phyloP scores from a whole-genome alignment of 805 yeast genomes.

The Cyberlindnera amylophila region DNA sequence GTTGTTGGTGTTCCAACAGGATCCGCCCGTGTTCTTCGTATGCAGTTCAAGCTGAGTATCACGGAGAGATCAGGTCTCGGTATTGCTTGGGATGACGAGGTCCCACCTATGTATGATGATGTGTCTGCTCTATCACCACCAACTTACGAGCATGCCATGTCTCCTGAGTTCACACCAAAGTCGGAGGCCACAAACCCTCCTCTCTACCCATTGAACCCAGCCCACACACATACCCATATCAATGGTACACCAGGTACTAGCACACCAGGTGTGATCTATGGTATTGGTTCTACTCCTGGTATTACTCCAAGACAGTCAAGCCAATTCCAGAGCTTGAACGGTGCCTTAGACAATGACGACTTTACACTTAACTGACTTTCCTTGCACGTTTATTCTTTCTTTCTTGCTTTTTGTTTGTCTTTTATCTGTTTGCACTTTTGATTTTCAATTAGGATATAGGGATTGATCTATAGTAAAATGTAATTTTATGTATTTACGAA shows the following conservation, averaged over 20 bases:
- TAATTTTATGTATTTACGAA: too few relatives aligned
- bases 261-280: constrained; percentile 38
- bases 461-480: too few relatives aligned
- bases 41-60: constrained; percentile 83
- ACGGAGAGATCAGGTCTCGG: constrained; percentile 95
- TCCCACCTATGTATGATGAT: constrained; percentile 92
- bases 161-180: constrained; percentile 14
- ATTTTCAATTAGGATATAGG: too few relatives aligned
- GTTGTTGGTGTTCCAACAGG: constrained; percentile 80
- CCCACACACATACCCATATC: constrained; percentile 25
- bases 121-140: constrained; percentile 87
- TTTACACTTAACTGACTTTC: constrained; percentile 14
- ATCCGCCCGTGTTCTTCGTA: constrained; percentile 87
- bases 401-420: background rate
- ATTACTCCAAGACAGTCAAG: constrained; percentile 28
- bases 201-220: constrained; percentile 27
- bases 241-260: constrained; percentile 21
- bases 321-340: constrained; percentile 23
- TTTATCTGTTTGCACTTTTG: too few relatives aligned
- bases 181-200: constrained; percentile 24
- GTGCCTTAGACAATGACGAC: constrained; percentile 25
- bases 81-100: constrained; percentile 98
- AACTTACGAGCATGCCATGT: constrained; percentile 45
- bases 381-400: background rate
- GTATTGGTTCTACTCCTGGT: constrained; percentile 42